Conservation (phyloP, 78 protist species). For the Polysphondylium violaceum region DNA sequence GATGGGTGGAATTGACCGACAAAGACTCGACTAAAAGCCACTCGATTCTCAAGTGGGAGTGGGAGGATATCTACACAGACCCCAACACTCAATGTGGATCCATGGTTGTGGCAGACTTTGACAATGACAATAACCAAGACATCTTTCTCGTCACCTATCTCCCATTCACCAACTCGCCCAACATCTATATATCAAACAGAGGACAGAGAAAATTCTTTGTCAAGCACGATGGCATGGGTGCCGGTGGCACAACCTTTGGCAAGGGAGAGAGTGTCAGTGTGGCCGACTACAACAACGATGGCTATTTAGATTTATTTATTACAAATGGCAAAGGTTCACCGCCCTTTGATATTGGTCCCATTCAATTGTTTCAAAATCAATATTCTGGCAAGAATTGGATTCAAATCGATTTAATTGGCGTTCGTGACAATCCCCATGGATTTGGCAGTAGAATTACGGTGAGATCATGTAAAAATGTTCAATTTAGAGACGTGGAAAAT, state of each 20-base stretch:
- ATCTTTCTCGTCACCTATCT: constrained; percentile 41
- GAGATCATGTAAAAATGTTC: constrained; percentile 14
- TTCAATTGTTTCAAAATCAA: constrained; percentile 40
- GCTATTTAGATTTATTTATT: constrained; percentile 27
- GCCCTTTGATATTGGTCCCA: constrained; percentile 64
- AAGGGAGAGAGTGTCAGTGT: constrained; percentile 41
- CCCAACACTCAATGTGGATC: constrained; percentile 33
- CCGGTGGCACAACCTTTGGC: constrained; percentile 69
- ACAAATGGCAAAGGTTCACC: constrained; percentile 75
- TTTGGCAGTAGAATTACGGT: constrained; percentile 52
- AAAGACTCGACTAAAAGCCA: background rate
- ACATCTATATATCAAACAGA: constrained; percentile 12
- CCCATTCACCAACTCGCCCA: constrained; percentile 55
- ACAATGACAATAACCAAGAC: constrained; percentile 34
- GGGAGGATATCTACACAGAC: background rate
- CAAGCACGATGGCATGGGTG: constrained; percentile 46
- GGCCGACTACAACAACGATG: constrained; percentile 63
- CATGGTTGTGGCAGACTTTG: constrained; percentile 50
- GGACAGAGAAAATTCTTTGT: background rate
- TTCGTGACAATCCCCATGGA: constrained; percentile 64
- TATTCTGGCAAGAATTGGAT: constrained; percentile 22
- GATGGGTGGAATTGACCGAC: background rate
- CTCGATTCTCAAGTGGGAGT: constrained; percentile 11
- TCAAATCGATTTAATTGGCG: constrained; percentile 42
- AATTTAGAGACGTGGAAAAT: constrained; percentile 54